Percentiles rank a stretch among this genome's conserved stretches.
These are phyloP conservation scores for Xylariomycetidae sp. DNA, from an alignment of 2,329 filamentous ascomycete species.

Conservation along the genomic window DNA sequence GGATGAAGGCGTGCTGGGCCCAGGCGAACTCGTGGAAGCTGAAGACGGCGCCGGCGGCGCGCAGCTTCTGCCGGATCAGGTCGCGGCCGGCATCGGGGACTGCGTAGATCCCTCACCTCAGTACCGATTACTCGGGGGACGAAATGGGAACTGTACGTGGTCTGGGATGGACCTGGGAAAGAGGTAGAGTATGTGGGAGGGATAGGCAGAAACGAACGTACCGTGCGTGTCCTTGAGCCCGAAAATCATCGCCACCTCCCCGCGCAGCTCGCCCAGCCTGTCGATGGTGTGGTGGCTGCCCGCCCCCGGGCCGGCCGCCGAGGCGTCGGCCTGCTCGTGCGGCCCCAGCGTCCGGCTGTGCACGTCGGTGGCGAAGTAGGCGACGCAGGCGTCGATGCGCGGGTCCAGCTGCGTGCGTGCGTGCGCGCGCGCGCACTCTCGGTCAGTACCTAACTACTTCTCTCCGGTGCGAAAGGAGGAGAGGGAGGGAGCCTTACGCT, in stretches of 20 bases:
- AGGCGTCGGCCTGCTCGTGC: constrained; percentile 40
- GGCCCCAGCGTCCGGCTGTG: constrained; percentile 73
- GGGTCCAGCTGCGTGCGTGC: constrained; percentile 53
- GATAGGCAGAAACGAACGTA: too few relatives aligned
- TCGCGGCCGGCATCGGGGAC: constrained; percentile 75
- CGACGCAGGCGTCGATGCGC: constrained; percentile 69
- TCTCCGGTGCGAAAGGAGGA: constrained; percentile 1
- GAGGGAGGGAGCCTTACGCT: constrained; percentile 34
- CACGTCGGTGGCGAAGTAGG: constrained; percentile 91
- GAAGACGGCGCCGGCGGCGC: constrained; percentile 67
- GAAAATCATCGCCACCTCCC: constrained; percentile 84
- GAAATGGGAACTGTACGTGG: too few relatives aligned
- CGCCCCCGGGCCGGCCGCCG: constrained; percentile 29
- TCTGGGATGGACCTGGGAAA: too few relatives aligned
- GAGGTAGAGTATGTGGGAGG: too few relatives aligned
- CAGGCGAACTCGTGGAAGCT: constrained; percentile 87
- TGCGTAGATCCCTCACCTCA: too few relatives aligned
- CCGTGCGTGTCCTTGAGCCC: constrained; percentile 36
- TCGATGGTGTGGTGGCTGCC: constrained; percentile 47
- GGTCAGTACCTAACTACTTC: not conserved
- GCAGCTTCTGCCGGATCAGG: constrained; percentile 73
- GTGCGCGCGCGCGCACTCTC: too few relatives aligned
- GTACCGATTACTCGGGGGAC: too few relatives aligned
- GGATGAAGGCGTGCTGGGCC: constrained; percentile 92
- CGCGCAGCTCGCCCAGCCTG: constrained; percentile 59